Evolutionary conservation across 208 protist genomes (phyloP), one percentile per base, ranked within the genome.

Genomic region (Trypanosoma grayi): DNA sequence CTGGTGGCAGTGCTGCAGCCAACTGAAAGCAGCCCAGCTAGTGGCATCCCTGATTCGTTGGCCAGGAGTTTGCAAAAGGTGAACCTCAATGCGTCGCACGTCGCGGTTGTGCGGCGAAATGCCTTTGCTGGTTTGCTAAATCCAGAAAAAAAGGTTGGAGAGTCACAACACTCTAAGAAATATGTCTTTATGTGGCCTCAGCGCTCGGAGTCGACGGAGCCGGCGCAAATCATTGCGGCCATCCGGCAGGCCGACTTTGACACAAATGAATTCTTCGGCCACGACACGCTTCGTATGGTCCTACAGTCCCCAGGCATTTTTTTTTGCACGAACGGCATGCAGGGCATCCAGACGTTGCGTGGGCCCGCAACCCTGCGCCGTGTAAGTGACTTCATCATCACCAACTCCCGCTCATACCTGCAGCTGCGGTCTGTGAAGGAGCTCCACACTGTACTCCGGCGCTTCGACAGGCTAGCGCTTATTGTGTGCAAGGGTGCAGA

Each of bases 221-320:
- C 50, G 13, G 7, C 63, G 31, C 75, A 77, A 37, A 27, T 81
- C 0, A 60, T 74, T 34, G 75, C 59, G 18, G 66, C 66, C 7
- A 55, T 76, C 11, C 59, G 66, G 16, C 46, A 63, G 27, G 66
- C 66, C 2, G 60, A 73, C 39, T 69, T 72, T 31, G n/a, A 50
- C 37, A 30, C 10, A 2, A 0, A 11, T 18, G 1, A 40, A 13
- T 27, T 65, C 36, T 34, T 57, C 18, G 50, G 45, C 22, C 1
- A 5, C 16, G 30, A 48, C 0, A 52, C 50, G 14, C 40, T 69
- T 22, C 30, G 16, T 2, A 28, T 46, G 48, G 28, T 50, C 6
- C 18, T 71, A n/a, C 65, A 60, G 27, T 60, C 57, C 16, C 57
- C 65, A 7, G 36, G 37, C 10, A 0, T 71, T 14, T 71, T 65